Evolutionary conservation across 306 rosid genomes (phyloP).

Genomic region (peach (Prunus persica)): DNA sequence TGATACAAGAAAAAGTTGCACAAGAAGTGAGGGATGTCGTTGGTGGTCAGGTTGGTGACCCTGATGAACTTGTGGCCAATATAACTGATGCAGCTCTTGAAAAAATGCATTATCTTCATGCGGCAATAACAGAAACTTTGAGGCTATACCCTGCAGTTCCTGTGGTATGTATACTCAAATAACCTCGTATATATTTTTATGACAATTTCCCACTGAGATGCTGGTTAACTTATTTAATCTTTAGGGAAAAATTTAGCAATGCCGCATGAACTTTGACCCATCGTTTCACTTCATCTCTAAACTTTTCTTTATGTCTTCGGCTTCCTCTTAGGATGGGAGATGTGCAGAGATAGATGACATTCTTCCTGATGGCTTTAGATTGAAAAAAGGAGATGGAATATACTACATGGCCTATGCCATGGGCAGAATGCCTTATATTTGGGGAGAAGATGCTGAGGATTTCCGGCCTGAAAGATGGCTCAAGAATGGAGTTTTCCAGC

Average conservation of each 20-base stretch:
- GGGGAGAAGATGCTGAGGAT: slow-evolving; percentile 70
- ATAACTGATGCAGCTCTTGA: slow-evolving; percentile 56
- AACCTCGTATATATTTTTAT: neutral
- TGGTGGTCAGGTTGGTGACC: slow-evolving; percentile 26
- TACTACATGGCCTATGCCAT: slow-evolving; percentile 59
- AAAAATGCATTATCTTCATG: slow-evolving; percentile 82
- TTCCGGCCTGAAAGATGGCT: slow-evolving; percentile 81
- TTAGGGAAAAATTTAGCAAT: too few species aligned
- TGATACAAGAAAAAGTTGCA: slow-evolving; percentile 62
- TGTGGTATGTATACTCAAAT: slow-evolving; percentile 21
- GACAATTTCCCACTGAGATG: neutral
- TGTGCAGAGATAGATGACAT: slow-evolving; percentile 41
- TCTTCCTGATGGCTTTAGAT: slow-evolving; percentile 70
- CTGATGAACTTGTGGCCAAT: slow-evolving; percentile 41
- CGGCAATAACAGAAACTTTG: slow-evolving; percentile 73
- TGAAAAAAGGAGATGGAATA: slow-evolving; percentile 62
- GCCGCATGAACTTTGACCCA: too few species aligned
- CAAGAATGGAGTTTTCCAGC: slow-evolving; percentile 46
- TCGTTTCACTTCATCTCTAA: too few species aligned
- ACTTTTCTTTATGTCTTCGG: neutral
- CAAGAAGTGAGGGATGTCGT: slow-evolving; percentile 56
- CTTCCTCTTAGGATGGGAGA: slow-evolving; percentile 55
- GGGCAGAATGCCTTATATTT: slow-evolving; percentile 73
- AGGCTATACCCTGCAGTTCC: slow-evolving; percentile 81
- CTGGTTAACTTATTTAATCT: too few species aligned